Evolutionary conservation across 345 rosid genomes (phyloP), one percentile per base, ranked within the genome.

Genomic region (Eutrema japonicum): DNA sequence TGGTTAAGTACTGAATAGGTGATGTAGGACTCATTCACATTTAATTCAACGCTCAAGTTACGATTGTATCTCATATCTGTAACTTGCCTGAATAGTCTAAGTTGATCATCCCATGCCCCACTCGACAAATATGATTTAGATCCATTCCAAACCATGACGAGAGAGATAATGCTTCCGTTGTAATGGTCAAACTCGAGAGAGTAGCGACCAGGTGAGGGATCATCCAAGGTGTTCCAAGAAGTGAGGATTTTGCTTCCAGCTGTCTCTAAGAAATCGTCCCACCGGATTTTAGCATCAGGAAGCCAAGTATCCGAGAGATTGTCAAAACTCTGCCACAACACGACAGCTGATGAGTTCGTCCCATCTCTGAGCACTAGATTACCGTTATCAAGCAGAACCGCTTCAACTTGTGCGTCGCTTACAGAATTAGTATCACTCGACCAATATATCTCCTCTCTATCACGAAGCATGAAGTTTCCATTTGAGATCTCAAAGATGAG

Each of bases 321-420:
- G 32, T 90, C 90, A 65, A 87, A 82, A 66, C 90, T 88, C 82
- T 87, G 88, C 94, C 94, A 91, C 32, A 84, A 70, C 1, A 52
- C 53, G 0, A 18, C 4, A 10, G 26, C 30, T 3, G 82, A 73
- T 3, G 79, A 71, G 75, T 54, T 68, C 4, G 73, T 33, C 13
- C 78, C 78, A 18, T 78, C 77, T 72, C 72, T 81, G 53, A 90
- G 35, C 48, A 83, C 83, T 51, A 90, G 80, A 78, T 88, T 88
- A 26, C 93, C 96, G 8, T 47, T 18, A 63, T 85, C 91, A 43
- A 11, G 51, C 6, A 90, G 87, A 3, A 82, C 79, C 3, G 87
- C 91, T 37, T 76, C 81, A 14, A 70, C 42, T n/a, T 84, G 50
- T 30, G 9, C 9, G 8, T 3, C 10, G 30, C 12, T 10, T 10